phyloP scores from a whole-genome alignment of 2,329 filamentous ascomycete species.

The Penicillium sp. region DNA sequence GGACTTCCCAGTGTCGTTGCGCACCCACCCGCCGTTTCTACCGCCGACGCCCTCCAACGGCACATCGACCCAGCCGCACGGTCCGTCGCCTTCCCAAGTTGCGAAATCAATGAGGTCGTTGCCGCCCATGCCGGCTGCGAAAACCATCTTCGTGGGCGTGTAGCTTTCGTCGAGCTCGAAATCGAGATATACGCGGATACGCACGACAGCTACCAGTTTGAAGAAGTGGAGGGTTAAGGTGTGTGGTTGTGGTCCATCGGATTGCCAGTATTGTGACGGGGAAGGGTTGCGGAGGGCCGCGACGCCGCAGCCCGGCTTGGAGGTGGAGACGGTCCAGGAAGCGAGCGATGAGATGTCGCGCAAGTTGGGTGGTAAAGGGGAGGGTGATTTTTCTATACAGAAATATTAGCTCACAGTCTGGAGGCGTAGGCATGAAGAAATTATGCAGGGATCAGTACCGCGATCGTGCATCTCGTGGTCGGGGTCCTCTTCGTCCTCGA shows the following conservation, averaged over 20 bases:
- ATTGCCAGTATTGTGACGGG: slow-evolving; percentile 55
- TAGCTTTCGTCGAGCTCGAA: slow-evolving; percentile 92
- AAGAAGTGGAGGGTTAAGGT: slow-evolving; percentile 56
- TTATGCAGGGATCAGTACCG: slow-evolving; percentile 16
- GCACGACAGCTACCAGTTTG: slow-evolving; percentile 45
- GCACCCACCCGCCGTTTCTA: slow-evolving; percentile 26
- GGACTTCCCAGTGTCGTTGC: slow-evolving; percentile 15
- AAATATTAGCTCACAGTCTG: background rate
- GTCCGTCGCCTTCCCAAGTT: slow-evolving; percentile 66
- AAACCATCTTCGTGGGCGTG: slow-evolving; percentile 84
- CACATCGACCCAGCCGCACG: slow-evolving; percentile 84
- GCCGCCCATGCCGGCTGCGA: slow-evolving; percentile 79
- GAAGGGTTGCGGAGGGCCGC: slow-evolving; percentile 52
- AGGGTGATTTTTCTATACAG: slow-evolving; percentile 27
- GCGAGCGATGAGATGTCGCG: slow-evolving; percentile 58
- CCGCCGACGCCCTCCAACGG: slow-evolving; percentile 57
- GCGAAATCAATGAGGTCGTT: slow-evolving; percentile 87
- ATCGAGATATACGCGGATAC: slow-evolving; percentile 59
- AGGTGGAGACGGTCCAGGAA: slow-evolving; percentile 57
- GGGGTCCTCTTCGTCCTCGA: slow-evolving; percentile 20
- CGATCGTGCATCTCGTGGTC: slow-evolving; percentile 32
- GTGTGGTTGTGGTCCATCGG: slow-evolving; percentile 57
- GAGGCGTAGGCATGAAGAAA: background rate
- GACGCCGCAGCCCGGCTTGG: slow-evolving; percentile 55
- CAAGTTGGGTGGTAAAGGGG: slow-evolving; percentile 38